Percentiles rank a stretch among this genome's conserved stretches.
Conservation (phyloP, 2,329 filamentous ascomycete genomes). For the Trichophyton simii region DNA sequence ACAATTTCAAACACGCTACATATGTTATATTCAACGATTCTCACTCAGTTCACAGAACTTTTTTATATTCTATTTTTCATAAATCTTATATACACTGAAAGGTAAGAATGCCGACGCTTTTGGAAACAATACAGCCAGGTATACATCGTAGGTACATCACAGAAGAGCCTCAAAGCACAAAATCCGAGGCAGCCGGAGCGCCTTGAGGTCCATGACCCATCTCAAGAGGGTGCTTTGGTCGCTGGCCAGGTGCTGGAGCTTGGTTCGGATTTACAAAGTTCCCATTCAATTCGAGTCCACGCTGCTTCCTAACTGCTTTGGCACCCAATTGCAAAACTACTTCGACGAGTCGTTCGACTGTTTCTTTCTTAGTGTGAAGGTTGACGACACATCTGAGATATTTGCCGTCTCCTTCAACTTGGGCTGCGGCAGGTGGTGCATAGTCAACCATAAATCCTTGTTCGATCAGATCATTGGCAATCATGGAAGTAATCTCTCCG, state of each 20-base stretch:
- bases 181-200: neutral
- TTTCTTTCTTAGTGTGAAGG: constrained; percentile 46
- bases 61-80: neutral
- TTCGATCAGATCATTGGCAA: constrained; percentile 42
- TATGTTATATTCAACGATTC: neutral
- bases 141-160: neutral
- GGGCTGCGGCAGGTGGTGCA: constrained; percentile 40
- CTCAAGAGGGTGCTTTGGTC: constrained; percentile 21
- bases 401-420: constrained; percentile 44
- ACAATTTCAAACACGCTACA: neutral
- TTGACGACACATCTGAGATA: constrained; percentile 62
- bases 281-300: constrained; percentile 6
- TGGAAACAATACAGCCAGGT: neutral
- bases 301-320: constrained; percentile 18
- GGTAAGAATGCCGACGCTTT: neutral
- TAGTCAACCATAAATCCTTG: constrained; percentile 60
- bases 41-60: neutral
- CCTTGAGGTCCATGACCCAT: constrained; percentile 22
- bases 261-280: neutral
- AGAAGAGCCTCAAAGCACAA: neutral
- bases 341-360: constrained; percentile 49
- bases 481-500: constrained; percentile 42
- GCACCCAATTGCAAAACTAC: constrained; percentile 42
- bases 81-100: neutral
- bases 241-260: neutral